These are phyloP conservation scores for Rhynchospora pubera DNA, from an alignment of 176 grass and related monocot species.

Conservation along the genomic window DNA sequence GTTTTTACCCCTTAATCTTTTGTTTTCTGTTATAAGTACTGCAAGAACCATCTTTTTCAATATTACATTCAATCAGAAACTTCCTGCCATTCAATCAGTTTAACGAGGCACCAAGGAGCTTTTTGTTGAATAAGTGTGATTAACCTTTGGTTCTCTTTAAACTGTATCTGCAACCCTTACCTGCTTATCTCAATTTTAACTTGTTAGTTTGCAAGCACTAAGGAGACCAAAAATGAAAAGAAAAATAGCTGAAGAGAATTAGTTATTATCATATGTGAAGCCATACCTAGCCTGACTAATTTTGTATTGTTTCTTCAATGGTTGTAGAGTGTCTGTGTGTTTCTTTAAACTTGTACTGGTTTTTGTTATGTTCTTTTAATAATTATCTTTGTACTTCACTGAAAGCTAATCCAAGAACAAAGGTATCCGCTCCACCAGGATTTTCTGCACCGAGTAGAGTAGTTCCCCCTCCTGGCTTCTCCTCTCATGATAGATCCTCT, in stretches of 20 bases:
- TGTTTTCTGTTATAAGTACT: background rate
- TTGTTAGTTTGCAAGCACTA: background rate
- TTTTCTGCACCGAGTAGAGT: constrained; percentile 25
- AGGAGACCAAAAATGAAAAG: background rate
- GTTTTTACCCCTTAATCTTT: constrained; percentile 10
- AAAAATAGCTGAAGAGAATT: background rate
- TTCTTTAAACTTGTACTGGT: background rate
- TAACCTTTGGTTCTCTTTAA: background rate
- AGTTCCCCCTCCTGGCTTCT: constrained; percentile 34
- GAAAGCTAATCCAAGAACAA: constrained; percentile 36
- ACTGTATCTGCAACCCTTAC: no score
- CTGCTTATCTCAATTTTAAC: background rate
- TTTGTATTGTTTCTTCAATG: background rate
- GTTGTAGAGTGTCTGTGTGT: no score
- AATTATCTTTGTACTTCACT: background rate
- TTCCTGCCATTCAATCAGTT: background rate
- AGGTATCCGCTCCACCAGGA: constrained; percentile 35
- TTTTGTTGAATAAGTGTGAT: background rate
- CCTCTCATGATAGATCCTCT: constrained; percentile 32
- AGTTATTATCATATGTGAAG: background rate
- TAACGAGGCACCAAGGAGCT: background rate
- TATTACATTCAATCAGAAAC: background rate
- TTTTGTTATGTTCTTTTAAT: background rate
- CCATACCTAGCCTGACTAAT: background rate
- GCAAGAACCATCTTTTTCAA: background rate